Evolutionary conservation across 148 eudicot genomes (phyloP).

Genomic region (Selenicereus undatus): DNA sequence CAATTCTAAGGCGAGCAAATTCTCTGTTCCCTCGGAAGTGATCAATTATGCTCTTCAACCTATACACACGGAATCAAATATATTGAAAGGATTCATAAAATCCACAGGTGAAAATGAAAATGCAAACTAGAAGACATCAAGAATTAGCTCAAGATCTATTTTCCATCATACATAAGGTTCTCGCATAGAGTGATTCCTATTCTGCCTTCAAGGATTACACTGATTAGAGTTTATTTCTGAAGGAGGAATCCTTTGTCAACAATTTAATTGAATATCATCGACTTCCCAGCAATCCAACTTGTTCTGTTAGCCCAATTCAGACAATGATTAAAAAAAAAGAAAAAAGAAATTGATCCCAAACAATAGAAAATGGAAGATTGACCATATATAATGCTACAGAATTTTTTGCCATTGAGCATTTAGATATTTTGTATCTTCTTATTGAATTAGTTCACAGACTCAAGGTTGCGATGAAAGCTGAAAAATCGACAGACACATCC

Average conservation of each 20-base stretch:
- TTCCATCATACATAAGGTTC: not conserved
- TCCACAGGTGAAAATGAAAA: not conserved
- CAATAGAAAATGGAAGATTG: not conserved
- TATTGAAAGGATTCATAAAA: not conserved
- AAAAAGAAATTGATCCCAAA: no score
- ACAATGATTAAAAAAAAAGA: not conserved
- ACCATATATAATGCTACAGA: not conserved
- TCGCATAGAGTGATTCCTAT: not conserved
- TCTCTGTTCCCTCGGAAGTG: slow-evolving; percentile 70
- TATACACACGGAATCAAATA: slow-evolving; percentile 17
- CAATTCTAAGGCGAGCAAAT: slow-evolving; percentile 86
- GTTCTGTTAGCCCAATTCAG: not conserved
- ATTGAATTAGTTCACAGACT: not conserved
- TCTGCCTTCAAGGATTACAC: not conserved
- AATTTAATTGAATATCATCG: not conserved
- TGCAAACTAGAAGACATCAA: not conserved
- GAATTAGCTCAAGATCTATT: not conserved
- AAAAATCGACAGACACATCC: not conserved
- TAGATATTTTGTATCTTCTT: not conserved
- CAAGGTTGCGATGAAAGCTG: not conserved
- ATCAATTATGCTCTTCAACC: slow-evolving; percentile 84
- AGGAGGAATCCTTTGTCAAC: not conserved
- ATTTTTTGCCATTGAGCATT: not conserved
- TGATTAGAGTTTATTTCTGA: not conserved
- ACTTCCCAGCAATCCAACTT: not conserved